These are phyloP conservation scores for Arabidopsis suecica DNA, from an alignment of 345 rosid genomes.

Conservation along the genomic window DNA sequence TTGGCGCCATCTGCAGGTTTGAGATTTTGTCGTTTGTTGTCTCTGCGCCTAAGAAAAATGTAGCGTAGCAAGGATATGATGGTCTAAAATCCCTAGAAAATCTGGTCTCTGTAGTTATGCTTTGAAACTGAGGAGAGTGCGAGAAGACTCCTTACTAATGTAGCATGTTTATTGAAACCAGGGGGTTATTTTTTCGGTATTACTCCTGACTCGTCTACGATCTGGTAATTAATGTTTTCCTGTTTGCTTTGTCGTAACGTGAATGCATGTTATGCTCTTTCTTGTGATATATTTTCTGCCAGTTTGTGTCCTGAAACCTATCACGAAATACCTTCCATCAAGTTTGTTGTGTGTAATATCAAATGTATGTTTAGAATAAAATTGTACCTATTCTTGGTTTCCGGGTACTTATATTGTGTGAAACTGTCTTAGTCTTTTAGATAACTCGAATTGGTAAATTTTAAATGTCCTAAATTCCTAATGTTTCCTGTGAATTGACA, in stretches of 20 bases:
- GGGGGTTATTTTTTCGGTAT: conserved; percentile 98
- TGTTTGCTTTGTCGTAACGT: neutral
- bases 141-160: conserved; percentile 81
- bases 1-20: conserved; percentile 91
- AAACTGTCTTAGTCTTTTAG: neutral
- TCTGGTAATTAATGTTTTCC: conserved; percentile 63
- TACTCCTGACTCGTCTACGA: conserved; percentile 96
- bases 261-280: neutral
- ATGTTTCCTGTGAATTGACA: neutral
- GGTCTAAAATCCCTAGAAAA: conserved; percentile 3
- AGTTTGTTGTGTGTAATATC: conserved; percentile 9
- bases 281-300: neutral
- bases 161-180: conserved; percentile 81
- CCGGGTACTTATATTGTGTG: conserved; percentile 1
- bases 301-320: neutral
- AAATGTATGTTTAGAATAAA: neutral
- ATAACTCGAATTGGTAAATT: neutral
- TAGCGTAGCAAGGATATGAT: conserved; percentile 14
- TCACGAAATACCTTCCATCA: neutral
- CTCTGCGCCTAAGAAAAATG: neutral
- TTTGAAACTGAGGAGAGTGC: conserved; percentile 95
- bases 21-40: conserved; percentile 12
- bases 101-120: conserved; percentile 61
- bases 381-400: neutral
- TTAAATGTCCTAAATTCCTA: neutral